Base-by-base conservation (phyloP, 305 asterid genomes). In the Coffea humblotiana region DNA sequence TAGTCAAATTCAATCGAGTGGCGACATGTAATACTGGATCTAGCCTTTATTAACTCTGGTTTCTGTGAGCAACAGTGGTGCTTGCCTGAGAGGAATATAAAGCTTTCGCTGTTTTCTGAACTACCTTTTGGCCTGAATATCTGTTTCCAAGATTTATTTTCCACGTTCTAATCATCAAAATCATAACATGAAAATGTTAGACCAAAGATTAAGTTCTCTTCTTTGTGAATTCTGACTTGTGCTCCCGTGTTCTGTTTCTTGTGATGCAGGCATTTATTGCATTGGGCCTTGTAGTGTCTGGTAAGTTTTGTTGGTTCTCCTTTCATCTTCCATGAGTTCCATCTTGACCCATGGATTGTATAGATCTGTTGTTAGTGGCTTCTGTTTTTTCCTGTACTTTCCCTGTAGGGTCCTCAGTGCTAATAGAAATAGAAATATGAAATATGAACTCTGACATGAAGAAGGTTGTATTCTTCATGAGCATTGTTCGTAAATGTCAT, bases 211-310 rank as follows among this genome's bases (percentile, higher is more conserved):
- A 58, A 25, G 47, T 60, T 61, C 25, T 61, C 27, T 29, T 75
- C 16, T 58, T 12, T 16, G 56, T 27, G 29, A n/a, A 8, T 70
- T 79, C 74, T 82, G 78, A 83, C 68, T 72, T 76, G 11, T 64
- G 15, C 72, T 47, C 45, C 68, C 18, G 52, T 68, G 9, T 40
- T 74, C 61, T 37, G 74, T 51, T 51, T 74, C 80, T 80, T 75
- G 85, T 80, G 65, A 14, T 86, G 89, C 95, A 96, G 99, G 98
- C 97, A 61, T 80, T 91, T 83, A 80, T 96, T 76, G 80, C 87
- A n/a, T 70, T 86, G 83, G 97, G 99, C 82, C 88, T 96, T 56
- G 81, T 84, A 75, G 88, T 91, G 69, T 96, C 99, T 80, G 98
- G 99, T 94, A 89, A 86, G 96, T 88, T 78, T 78, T 70, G 23